Evolutionary conservation across 176 grass and related monocot genomes (phyloP).

Genomic region (Eragrostis curvula): DNA sequence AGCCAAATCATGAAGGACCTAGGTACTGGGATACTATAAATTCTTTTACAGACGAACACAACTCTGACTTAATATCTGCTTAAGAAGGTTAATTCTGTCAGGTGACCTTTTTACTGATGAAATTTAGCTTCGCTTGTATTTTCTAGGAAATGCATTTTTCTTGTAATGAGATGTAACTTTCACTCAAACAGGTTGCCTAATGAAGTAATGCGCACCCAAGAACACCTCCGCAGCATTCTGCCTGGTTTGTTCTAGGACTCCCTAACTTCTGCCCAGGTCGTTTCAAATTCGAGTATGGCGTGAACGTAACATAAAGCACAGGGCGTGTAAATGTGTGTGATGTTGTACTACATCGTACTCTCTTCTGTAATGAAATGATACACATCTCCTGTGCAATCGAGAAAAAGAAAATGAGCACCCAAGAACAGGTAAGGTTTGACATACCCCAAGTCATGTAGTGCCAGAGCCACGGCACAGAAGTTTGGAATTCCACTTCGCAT

Average conservation of each 20-base stretch:
- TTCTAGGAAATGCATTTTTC: not conserved
- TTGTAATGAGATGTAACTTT: not conserved
- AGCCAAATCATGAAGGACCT: conserved; percentile 1
- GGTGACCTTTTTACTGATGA: conserved; percentile 15
- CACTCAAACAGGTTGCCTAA: conserved; percentile 3
- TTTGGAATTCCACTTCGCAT: conserved; percentile 98
- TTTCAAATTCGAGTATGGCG: too few relatives aligned
- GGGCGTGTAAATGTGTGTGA: too few relatives aligned
- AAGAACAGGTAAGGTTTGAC: conserved; percentile 8
- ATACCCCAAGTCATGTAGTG: conserved; percentile 95
- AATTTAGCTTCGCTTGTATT: conserved; percentile 17
- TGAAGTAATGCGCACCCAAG: conserved; percentile 1
- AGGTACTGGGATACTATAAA: conserved; percentile 2
- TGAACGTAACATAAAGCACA: too few relatives aligned
- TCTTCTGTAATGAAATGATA: too few relatives aligned
- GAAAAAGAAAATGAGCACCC: not conserved
- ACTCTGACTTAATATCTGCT: not conserved
- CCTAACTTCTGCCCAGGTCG: too few relatives aligned
- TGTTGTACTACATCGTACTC: too few relatives aligned
- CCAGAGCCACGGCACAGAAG: conserved; percentile 97
- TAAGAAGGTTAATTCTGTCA: conserved; percentile 5
- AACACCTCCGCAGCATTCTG: too few relatives aligned
- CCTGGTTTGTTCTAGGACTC: too few relatives aligned
- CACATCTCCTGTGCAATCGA: too few relatives aligned
- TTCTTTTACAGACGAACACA: not conserved